phyloP scores from a whole-genome alignment of 2,329 filamentous ascomycete genomes.

The Pseudogymnoascus sp. region DNA sequence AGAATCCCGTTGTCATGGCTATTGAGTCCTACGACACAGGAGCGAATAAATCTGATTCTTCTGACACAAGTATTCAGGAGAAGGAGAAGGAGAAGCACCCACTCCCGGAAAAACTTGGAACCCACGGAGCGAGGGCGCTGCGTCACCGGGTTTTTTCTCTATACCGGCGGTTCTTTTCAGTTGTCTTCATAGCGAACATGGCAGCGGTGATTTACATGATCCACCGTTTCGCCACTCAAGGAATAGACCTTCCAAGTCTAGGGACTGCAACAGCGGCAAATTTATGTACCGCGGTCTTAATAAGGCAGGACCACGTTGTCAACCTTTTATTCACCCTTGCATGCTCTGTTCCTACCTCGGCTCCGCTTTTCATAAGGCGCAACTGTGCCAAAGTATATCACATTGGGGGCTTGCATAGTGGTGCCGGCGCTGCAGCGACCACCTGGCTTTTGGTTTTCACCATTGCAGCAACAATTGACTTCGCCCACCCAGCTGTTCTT shows the following conservation, averaged over 20 bases:
- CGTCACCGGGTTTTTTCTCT: conserved; percentile 38
- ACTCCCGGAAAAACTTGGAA: conserved; percentile 36
- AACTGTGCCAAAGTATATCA: conserved; percentile 41
- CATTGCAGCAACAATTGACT: conserved; percentile 26
- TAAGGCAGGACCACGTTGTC: conserved; percentile 44
- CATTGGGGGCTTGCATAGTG: conserved; percentile 47
- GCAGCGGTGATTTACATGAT: conserved; percentile 33
- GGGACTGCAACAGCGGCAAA: conserved; percentile 36
- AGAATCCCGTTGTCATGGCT: neutral
- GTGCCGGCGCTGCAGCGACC: conserved; percentile 40
- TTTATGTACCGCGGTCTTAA: conserved; percentile 38
- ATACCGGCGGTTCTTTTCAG: conserved; percentile 48
- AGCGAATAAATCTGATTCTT: neutral
- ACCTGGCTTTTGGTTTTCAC: conserved; percentile 40
- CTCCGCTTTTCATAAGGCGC: conserved; percentile 39
- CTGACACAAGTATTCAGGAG: neutral
- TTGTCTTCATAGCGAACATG: conserved; percentile 43
- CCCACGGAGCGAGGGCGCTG: conserved; percentile 27
- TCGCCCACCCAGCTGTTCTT: conserved; percentile 17
- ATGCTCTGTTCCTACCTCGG: conserved; percentile 37
- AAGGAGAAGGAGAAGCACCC: conserved; percentile 5
- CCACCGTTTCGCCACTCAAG: conserved; percentile 16
- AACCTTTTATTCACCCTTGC: conserved; percentile 40
- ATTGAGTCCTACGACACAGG: neutral
- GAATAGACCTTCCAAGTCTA: conserved; percentile 3